Conservation (phyloP, 768 basidiomycete genomes). For the Panaeolus papilionaceus region DNA sequence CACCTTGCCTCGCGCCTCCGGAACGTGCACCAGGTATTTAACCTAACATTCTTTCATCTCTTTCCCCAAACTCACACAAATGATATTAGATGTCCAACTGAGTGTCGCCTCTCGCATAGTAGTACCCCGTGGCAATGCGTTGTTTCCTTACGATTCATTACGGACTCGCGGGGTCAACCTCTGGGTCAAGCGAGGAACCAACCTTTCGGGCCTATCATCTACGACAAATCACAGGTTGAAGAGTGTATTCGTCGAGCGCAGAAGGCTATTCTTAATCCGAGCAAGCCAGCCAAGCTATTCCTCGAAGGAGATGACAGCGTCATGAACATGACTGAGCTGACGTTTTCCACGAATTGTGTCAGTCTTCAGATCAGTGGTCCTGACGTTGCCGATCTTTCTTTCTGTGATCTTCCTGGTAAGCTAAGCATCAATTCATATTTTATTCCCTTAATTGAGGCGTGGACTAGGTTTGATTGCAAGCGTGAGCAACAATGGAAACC, state of each 20-base stretch:
- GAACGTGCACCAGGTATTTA: constrained; percentile 74
- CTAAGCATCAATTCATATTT: constrained; percentile 9
- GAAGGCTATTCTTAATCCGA: constrained; percentile 68
- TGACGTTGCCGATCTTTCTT: constrained; percentile 67
- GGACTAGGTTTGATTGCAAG: constrained; percentile 61
- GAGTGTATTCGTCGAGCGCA: constrained; percentile 72
- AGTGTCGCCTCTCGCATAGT: constrained; percentile 56
- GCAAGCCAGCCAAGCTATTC: constrained; percentile 37
- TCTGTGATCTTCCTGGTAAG: constrained; percentile 67
- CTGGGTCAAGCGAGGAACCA: constrained; percentile 46
- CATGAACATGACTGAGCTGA: constrained; percentile 22
- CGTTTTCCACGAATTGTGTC: constrained; percentile 64
- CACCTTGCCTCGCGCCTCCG: constrained; percentile 69
- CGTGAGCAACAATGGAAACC: constrained; percentile 47
- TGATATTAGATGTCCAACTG: constrained; percentile 57
- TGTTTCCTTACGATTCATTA: constrained; percentile 53
- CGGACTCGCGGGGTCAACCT: constrained; percentile 43
- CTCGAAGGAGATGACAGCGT: constrained; percentile 41
- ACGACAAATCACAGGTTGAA: constrained; percentile 59
- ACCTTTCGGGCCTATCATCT: constrained; percentile 55
- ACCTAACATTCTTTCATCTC: background rate
- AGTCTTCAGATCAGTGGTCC: constrained; percentile 65
- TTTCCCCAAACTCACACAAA: background rate
- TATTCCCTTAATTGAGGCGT: background rate
- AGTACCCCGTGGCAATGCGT: constrained; percentile 52